A percentile compares a stretch with the other conserved stretches of the same genome.
phyloP scores from a whole-genome alignment of 106 monocot genomes.

The Amphibolis antarctica region DNA sequence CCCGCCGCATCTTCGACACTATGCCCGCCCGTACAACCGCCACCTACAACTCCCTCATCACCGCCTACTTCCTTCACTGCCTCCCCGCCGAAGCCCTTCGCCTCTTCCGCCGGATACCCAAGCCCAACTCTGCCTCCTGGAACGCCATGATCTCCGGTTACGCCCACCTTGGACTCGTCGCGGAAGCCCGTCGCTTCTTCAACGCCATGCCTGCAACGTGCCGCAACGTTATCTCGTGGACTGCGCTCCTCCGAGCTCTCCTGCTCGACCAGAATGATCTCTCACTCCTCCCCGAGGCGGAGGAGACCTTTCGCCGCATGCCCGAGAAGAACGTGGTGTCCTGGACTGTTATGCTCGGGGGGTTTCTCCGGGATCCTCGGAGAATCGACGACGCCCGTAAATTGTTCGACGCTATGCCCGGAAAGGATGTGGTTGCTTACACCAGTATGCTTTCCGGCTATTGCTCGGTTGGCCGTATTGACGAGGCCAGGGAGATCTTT shows the following conservation, averaged over 20 bases:
- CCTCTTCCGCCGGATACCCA: conserved; percentile 34
- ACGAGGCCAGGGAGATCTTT: conserved; percentile 57
- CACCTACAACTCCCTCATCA: conserved; percentile 33
- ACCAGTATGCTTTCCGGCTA: conserved; percentile 67
- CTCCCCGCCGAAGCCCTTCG: conserved; percentile 21
- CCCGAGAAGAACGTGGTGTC: conserved; percentile 55
- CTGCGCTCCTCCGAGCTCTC: conserved; percentile 52
- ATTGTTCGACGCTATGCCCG: conserved; percentile 58
- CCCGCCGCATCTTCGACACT: too few species aligned
- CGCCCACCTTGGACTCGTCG: conserved; percentile 11
- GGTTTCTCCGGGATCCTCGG: conserved; percentile 28
- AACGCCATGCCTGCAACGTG: conserved; percentile 32
- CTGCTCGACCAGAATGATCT: conserved; percentile 11
- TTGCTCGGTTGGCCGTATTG: conserved; percentile 32
- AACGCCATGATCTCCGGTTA: conserved; percentile 54
- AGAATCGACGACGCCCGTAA: conserved; percentile 47
- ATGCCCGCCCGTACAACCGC: neutral
- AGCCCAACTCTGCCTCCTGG: conserved; percentile 30
- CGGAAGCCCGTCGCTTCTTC: conserved; percentile 30
- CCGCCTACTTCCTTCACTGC: conserved; percentile 26
- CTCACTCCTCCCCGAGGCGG: conserved; percentile 29
- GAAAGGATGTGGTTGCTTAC: conserved; percentile 50
- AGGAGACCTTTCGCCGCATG: conserved; percentile 38
- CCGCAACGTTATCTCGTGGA: conserved; percentile 61
- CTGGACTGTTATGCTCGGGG: conserved; percentile 68